Conservation (phyloP, 1,284 basidiomycete genomes). For the Austroboletus niveus region DNA sequence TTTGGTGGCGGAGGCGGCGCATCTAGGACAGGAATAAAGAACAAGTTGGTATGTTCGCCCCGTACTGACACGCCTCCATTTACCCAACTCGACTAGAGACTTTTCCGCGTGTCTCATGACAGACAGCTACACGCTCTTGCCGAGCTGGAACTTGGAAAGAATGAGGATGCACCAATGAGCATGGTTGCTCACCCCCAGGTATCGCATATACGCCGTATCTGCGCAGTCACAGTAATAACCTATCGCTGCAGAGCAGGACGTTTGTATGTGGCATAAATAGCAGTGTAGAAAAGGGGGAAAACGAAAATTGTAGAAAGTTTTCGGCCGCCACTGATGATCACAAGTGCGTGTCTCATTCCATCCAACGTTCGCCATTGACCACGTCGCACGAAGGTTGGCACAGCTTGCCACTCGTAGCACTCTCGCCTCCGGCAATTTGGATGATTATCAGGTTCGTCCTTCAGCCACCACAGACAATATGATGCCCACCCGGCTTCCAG, state of each 20-base stretch:
- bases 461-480: neutral
- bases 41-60: conserved; percentile 66
- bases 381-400: conserved; percentile 44
- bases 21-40: conserved; percentile 82
- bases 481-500: conserved; percentile 39
- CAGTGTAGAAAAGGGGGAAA: conserved; percentile 61
- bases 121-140: conserved; percentile 57
- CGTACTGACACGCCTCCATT: neutral
- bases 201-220: conserved; percentile 11
- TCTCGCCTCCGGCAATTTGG: conserved; percentile 53
- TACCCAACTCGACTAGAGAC: conserved; percentile 45
- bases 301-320: conserved; percentile 82
- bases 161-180: conserved; percentile 93
- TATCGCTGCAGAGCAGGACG: conserved; percentile 40
- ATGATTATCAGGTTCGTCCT: conserved; percentile 77
- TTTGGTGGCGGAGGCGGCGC: conserved; percentile 89
- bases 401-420: conserved; percentile 59
- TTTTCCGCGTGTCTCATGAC: conserved; percentile 67
- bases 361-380: conserved; percentile 8
- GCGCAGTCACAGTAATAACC: conserved; percentile 1
- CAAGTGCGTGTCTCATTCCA: conserved; percentile 12
- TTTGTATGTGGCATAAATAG: conserved; percentile 88
- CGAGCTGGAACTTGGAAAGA: conserved; percentile 74
- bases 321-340: conserved; percentile 49
- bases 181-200: conserved; percentile 73